phyloP scores from a whole-genome alignment of 768 basidiomycete genomes.

The Tricholoma bakamatsutake region DNA sequence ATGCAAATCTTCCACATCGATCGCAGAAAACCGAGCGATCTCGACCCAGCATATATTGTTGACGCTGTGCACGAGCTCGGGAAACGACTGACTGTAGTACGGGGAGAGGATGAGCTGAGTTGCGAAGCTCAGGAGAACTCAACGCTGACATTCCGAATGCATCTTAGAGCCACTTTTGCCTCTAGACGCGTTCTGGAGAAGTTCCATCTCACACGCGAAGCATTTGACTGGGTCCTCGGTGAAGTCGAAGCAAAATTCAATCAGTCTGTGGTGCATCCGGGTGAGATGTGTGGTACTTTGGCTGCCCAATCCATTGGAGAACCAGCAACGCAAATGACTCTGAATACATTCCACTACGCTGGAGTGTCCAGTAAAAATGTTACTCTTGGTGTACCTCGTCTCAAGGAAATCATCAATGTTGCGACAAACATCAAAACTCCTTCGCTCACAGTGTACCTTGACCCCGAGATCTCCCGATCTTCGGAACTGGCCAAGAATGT shows the following conservation, averaged over 20 bases:
- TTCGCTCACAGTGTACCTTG: conserved; percentile 87
- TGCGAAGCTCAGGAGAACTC: conserved; percentile 81
- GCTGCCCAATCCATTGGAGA: conserved; percentile 99
- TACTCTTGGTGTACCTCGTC: conserved; percentile 96
- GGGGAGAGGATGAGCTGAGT: conserved; percentile 74
- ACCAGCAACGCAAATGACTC: conserved; percentile 98
- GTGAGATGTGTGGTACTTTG: conserved; percentile 98
- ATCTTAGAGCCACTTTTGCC: conserved; percentile 85
- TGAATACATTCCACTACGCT: conserved; percentile 99
- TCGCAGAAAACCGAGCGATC: conserved; percentile 85
- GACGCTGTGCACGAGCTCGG: conserved; percentile 71
- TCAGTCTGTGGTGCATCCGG: conserved; percentile 84
- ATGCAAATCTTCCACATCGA: conserved; percentile 97
- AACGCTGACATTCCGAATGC: conserved; percentile 89
- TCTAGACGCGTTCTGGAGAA: conserved; percentile 83
- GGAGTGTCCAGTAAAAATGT: conserved; percentile 99
- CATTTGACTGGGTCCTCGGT: conserved; percentile 96
- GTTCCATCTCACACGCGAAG: conserved; percentile 83
- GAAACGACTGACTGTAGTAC: conserved; percentile 78
- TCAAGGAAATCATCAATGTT: conserved; percentile 99
- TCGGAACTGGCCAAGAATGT: conserved; percentile 74
- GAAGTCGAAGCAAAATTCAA: conserved; percentile 97
- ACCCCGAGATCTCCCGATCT: conserved; percentile 60
- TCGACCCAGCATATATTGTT: conserved; percentile 84
- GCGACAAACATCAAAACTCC: conserved; percentile 99